Evolutionary conservation across 305 asterid species (phyloP), one percentile per base, ranked within the genome.

Genomic region (Ajuga reptans): DNA sequence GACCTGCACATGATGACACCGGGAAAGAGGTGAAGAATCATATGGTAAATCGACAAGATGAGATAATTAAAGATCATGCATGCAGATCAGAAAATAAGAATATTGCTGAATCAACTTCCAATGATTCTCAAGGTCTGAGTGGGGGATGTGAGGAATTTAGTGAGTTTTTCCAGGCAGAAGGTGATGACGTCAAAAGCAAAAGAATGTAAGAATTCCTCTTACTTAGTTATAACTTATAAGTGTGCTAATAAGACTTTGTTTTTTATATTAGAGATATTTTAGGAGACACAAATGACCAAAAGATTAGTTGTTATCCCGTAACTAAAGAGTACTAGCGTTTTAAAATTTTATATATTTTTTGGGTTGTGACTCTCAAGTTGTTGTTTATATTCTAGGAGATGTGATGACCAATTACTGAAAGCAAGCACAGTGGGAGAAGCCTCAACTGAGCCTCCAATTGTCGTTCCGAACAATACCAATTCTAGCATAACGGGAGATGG

Each of bases 401-500:
- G 64, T 4, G 75, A 62, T 62, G 73, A 71, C 63, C 87, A 65
- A 45, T 36, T 46, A 59, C 15, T 27, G 37, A 80, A 75, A 74
- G 81, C 57, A 31, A 81, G 85, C 53, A 66, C 53, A 33, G 75
- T 54, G 55, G 72, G 71, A 68, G 83, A 75, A 55, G 73, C 75
- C 50, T 46, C 70, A 1, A 68, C 64, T 6, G 86, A 76, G 69
- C 79, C 87, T 51, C 85, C 39, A 50, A 21, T 24, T 34, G 77
- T 63, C 21, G 73, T 73, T 45, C 84, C 71, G 71, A 85, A 79
- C 58, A 76, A 77, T 31, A 45, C 66, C 2, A 91, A 80, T 69
- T 81, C 87, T 56, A 85, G 77, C 51, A 53, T 65, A 31, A 37
- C 71, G 0, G 86, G 85, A 64, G 96, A 89, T 45, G 91, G 94